Evolutionary conservation across 2,329 filamentous ascomycete species (phyloP).

Genomic region (Aspergillus sp.): DNA sequence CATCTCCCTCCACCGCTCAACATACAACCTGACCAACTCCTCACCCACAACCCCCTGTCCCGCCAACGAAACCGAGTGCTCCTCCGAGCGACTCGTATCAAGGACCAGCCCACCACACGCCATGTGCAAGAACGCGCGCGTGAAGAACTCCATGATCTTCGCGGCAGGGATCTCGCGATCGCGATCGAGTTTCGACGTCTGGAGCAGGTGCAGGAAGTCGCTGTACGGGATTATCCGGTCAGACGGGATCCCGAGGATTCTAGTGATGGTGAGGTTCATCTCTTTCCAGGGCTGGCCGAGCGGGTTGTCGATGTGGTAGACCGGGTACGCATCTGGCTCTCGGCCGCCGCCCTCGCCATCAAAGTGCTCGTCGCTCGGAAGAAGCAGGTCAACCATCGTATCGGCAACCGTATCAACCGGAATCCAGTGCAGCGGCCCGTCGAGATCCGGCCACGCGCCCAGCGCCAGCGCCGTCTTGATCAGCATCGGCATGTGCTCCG

Average conservation of each 20-base stretch:
- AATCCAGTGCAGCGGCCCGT: slow-evolving; percentile 50
- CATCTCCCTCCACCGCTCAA: slow-evolving; percentile 9
- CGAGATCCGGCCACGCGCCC: slow-evolving; percentile 46
- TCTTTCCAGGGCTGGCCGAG: slow-evolving; percentile 47
- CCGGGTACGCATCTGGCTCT: slow-evolving; percentile 30
- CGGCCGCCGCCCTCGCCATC: background rate
- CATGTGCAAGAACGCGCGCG: slow-evolving; percentile 46
- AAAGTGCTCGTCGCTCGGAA: background rate
- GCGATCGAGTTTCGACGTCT: slow-evolving; percentile 19
- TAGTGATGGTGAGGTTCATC: slow-evolving; percentile 40
- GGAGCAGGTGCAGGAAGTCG: slow-evolving; percentile 46
- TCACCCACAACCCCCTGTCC: slow-evolving; percentile 1
- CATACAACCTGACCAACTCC: slow-evolving; percentile 8
- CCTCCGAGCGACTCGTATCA: slow-evolving; percentile 37
- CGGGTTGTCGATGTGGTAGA: slow-evolving; percentile 56
- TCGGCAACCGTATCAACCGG: slow-evolving; percentile 51
- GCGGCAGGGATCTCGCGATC: slow-evolving; percentile 36
- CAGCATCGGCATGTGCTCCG: slow-evolving; percentile 57
- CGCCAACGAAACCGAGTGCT: slow-evolving; percentile 39
- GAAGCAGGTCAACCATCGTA: slow-evolving; percentile 40
- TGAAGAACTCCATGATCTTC: slow-evolving; percentile 36
- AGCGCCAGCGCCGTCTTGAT: slow-evolving; percentile 57
- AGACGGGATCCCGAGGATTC: slow-evolving; percentile 37
- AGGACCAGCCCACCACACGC: slow-evolving; percentile 51
- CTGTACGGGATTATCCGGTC: slow-evolving; percentile 42